Evolutionary conservation across 2,329 filamentous ascomycete genomes (phyloP).

Genomic region (Mollisiaceae sp.): DNA sequence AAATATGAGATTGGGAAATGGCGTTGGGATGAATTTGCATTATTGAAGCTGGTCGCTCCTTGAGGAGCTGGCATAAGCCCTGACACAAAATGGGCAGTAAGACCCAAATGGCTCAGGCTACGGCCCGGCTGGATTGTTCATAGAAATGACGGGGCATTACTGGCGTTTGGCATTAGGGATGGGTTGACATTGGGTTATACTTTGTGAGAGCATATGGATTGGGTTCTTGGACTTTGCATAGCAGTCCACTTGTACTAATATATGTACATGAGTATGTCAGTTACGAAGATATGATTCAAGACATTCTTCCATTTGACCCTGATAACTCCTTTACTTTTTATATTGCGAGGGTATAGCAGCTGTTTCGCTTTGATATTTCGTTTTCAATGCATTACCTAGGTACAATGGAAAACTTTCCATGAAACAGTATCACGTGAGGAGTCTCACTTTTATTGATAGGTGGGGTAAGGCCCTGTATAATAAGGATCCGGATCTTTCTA

Average conservation of each 20-base stretch:
- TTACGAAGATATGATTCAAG: constrained; percentile 2
- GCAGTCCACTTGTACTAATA: not conserved
- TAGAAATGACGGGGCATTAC: not conserved
- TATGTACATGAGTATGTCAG: not conserved
- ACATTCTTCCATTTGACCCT: not conserved
- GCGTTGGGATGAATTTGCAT: not conserved
- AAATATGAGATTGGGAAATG: not conserved
- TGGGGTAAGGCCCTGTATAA: too few relatives aligned
- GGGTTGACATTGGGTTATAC: not conserved
- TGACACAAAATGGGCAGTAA: not conserved
- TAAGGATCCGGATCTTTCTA: too few relatives aligned
- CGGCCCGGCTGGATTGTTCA: constrained; percentile 4
- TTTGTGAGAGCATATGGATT: not conserved
- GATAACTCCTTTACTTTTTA: not conserved
- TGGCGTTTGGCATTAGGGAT: not conserved
- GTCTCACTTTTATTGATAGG: not conserved
- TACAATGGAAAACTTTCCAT: not conserved
- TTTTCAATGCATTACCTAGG: not conserved
- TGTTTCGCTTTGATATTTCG: not conserved
- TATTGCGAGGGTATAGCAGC: not conserved
- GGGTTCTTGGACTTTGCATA: not conserved
- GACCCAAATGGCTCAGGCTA: not conserved
- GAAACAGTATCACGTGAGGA: not conserved
- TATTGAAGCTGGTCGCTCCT: not conserved
- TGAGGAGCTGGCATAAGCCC: constrained; percentile 5